Conservation (phyloP, 2,329 filamentous ascomycete species). For the Colletotrichum eleusines region DNA sequence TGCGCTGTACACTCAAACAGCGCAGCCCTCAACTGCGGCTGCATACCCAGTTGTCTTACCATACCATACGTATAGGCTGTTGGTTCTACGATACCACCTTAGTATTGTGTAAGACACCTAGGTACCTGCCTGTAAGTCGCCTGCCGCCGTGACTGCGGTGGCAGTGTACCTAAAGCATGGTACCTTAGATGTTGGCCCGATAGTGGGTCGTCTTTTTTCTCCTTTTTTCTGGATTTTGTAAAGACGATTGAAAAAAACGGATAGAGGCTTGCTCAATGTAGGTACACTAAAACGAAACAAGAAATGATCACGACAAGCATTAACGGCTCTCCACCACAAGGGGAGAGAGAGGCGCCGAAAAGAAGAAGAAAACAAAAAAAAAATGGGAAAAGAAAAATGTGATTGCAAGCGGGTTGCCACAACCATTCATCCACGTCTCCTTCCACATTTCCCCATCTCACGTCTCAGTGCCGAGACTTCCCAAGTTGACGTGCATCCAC, state of each 20-base stretch:
- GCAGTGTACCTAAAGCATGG: constrained; percentile 22
- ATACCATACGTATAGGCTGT: no score
- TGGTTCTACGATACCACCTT: background rate
- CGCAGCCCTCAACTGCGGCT: constrained; percentile 30
- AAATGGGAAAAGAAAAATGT: constrained; percentile 9
- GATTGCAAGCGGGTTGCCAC: constrained; percentile 5
- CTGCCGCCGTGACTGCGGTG: background rate
- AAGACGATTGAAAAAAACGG: background rate
- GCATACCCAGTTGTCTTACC: constrained; percentile 8
- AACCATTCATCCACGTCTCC: constrained; percentile 23
- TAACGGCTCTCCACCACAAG: constrained; percentile 28
- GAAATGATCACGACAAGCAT: background rate
- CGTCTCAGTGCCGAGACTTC: constrained; percentile 35
- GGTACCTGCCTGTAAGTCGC: constrained; percentile 7
- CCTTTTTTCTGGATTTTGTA: background rate
- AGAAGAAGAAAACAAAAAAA: background rate
- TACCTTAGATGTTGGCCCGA: background rate
- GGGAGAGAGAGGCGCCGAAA: background rate
- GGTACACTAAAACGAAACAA: background rate
- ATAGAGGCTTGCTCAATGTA: background rate
- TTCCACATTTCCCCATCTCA: constrained; percentile 11
- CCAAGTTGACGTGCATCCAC: constrained; percentile 15
- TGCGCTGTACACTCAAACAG: background rate
- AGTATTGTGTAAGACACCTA: background rate
- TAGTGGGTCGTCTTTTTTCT: background rate